Percentiles rank a stretch among this genome's conserved stretches.
These are phyloP conservation scores for Arachis stenosperma DNA, from an alignment of 306 rosid genomes.

Conservation along the genomic window DNA sequence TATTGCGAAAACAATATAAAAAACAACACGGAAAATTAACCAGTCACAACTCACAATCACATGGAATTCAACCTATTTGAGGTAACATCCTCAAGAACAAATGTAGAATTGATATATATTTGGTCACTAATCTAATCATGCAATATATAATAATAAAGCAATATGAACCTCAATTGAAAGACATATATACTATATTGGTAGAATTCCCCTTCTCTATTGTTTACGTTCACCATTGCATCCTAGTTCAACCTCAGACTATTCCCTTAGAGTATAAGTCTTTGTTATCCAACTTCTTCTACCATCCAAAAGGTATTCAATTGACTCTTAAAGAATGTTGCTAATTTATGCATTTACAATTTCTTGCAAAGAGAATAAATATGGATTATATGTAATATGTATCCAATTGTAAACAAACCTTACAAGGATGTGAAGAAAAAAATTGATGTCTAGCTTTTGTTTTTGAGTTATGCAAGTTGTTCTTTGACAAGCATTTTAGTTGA, in stretches of 20 bases:
- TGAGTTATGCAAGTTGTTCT: conserved; percentile 19
- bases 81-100: too few relatives aligned
- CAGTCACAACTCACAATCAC: too few relatives aligned
- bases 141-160: too few relatives aligned
- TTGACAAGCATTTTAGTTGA: background rate
- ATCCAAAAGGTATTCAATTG: conserved; percentile 44
- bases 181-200: too few relatives aligned
- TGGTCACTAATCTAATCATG: too few relatives aligned
- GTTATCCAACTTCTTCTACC: conserved; percentile 2
- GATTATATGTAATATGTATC: conserved; percentile 36
- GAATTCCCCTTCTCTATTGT: too few relatives aligned
- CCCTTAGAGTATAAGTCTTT: conserved; percentile 62
- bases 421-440: conserved; percentile 27
- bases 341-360: conserved; percentile 36
- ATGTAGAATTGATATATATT: too few relatives aligned
- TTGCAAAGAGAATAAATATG: conserved; percentile 44
- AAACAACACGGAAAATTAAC: too few relatives aligned
- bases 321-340: conserved; percentile 38
- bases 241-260: conserved; percentile 51
- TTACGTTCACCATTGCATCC: conserved; percentile 51
- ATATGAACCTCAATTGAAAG: too few relatives aligned
- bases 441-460: conserved; percentile 16
- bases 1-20: too few relatives aligned
- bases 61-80: too few relatives aligned
- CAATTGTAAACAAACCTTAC: conserved; percentile 37